Evolutionary conservation across 208 protist species (phyloP).

Genomic region (Spongospora subterranea): DNA sequence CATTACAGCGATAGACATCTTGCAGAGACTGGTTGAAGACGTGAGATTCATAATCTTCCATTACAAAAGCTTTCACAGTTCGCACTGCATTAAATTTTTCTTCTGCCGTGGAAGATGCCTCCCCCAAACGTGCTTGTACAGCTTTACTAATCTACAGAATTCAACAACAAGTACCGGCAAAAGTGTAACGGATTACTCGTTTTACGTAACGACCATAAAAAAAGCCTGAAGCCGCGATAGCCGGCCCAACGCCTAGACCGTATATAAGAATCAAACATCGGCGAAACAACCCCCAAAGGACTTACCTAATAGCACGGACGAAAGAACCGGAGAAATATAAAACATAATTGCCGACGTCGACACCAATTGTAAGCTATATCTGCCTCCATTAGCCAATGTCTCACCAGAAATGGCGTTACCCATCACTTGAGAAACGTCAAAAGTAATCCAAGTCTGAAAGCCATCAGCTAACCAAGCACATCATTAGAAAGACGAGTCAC

Average conservation of each 20-base stretch:
- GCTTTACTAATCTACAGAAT: neutral
- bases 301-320: constrained; percentile 17
- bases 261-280: neutral
- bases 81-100: neutral
- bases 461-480: neutral
- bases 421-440: neutral
- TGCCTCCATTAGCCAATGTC: neutral
- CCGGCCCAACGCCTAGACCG: neutral
- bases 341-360: neutral
- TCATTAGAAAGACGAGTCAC: constrained; percentile 34
- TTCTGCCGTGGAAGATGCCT: constrained; percentile 24
- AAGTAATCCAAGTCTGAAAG: neutral
- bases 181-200: neutral
- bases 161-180: neutral
- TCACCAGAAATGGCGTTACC: neutral
- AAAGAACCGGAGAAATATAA: constrained; percentile 21
- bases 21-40: neutral
- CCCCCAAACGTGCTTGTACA: neutral
- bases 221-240: neutral
- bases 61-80: constrained; percentile 22
- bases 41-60: neutral
- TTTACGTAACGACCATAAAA: constrained; percentile 48
- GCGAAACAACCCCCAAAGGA: neutral
- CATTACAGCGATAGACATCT: neutral
- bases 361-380: neutral